Base-by-base conservation (phyloP, 768 basidiomycete species). In the Pleurotus citrinopileatus region DNA sequence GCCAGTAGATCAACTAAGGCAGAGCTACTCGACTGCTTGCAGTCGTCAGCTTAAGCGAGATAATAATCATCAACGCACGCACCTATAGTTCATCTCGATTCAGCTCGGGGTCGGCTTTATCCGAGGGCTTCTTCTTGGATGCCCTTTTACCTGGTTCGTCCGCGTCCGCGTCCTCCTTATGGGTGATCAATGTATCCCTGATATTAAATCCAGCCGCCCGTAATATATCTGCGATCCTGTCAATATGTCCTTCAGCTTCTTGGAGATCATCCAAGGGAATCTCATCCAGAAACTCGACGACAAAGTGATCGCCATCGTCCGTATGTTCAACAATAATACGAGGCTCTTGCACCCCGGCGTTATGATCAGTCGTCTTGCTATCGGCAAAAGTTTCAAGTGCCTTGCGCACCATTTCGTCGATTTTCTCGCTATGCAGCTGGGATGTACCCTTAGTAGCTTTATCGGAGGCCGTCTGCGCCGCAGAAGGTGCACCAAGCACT, bases 131-230 rank as follows among this genome's bases (percentile, higher is more conserved):
- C 63, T 59, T 57, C 54, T 63, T 58, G 58, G 55, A 57, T 66
- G 64, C 64, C 67, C 61, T 62, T 62, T 64, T 60, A 37, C 68
- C 60, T 53, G 70, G 64, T 57, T 66, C 61, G 47, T 62, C 55
- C 55, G 65, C 57, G 20, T 67, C 61, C 43, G 60, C 59, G 42
- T 66, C 65, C 53, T 59, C 59, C 46, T 61, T 65, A 37, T 55
- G 55, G 56, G 58, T 61, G 25, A 62, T 47, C 37, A 63, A 65
- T 40, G 70, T 72, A 47, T 67, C 70, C 45, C 69, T 71, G 58
- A 81, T 69, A 57, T 84, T 77, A 59, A 72, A 74, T 2, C 83
- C 80, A 17, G 78, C 81, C 22, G 74, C 78, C 22, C 78, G 78
- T 38, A 89, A 64, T 34, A 76, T 73, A 12, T 81, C 76, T 36